These are phyloP conservation scores for Xylaria acuta DNA, from an alignment of 495 filamentous ascomycete genomes.

Conservation along the genomic window DNA sequence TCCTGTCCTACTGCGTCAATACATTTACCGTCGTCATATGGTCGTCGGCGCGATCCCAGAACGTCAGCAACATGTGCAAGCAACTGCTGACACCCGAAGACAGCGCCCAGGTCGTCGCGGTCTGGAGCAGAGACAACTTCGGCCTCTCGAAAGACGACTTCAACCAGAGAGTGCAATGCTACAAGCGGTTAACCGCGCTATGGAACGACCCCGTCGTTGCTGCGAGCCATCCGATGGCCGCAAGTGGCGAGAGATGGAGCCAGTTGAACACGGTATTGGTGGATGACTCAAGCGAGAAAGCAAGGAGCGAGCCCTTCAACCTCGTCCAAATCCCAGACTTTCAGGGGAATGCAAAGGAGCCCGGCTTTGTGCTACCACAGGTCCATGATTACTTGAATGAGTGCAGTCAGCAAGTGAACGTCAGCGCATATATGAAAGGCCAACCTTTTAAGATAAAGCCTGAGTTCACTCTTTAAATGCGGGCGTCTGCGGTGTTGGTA, in stretches of 20 bases:
- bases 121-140: constrained; percentile 84
- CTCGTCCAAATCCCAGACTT: constrained; percentile 83
- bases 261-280: constrained; percentile 90
- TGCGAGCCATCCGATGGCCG: constrained; percentile 52
- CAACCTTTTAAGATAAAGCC: constrained; percentile 40
- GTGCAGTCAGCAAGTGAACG: constrained; percentile 48
- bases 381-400: constrained; percentile 58
- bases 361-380: constrained; percentile 47
- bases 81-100: constrained; percentile 55
- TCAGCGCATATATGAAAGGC: constrained; percentile 53
- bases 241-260: constrained; percentile 60
- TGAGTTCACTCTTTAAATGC: constrained; percentile 7
- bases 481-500: not conserved
- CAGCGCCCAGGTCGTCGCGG: constrained; percentile 61
- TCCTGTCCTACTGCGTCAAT: constrained; percentile 70
- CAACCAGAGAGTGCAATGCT: constrained; percentile 75
- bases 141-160: constrained; percentile 69
- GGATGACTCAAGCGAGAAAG: constrained; percentile 84
- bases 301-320: constrained; percentile 81
- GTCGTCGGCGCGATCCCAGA: constrained; percentile 80
- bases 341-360: constrained; percentile 48
- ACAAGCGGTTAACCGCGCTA: constrained; percentile 77
- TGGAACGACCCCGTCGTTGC: constrained; percentile 68
- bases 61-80: constrained; percentile 67
- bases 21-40: constrained; percentile 85